Base-by-base conservation (phyloP, 2,329 filamentous ascomycete species). In the Fusarium siculi region DNA sequence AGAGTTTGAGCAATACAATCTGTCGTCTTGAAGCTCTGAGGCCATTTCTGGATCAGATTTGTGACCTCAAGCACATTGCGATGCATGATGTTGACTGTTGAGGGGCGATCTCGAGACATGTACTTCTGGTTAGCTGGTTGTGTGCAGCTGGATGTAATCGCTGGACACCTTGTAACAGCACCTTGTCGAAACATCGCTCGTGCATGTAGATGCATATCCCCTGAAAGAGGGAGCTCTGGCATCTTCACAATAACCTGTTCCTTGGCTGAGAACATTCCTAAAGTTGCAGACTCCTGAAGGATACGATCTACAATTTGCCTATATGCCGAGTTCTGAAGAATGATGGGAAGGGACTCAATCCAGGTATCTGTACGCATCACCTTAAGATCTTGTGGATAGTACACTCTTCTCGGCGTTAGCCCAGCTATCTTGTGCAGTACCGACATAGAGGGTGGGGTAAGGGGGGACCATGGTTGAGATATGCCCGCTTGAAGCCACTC, bases 401-500 rank as follows among this genome's bases (percentile, higher is more conserved):
- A 85, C 2, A 78, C 75, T 25, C 80, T 70, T 14, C 21, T 53
- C n/a, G 81, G 73, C 39, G 76, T 74, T 66, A 87, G 43, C 15
- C 55, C 37, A 5, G 74, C 60, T 34, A 78, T 74, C 3, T 14
- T 53, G 25, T 34, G 36, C 28, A 77, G 39, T 12, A 73, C 39
- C 3, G 3, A 10, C 28, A 74, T 32, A 9, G 72, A 55, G 30
- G 54, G 54, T 1, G 47, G 30, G 4, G 50, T 55, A 1, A 87
- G 57, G 3, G 83, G 80, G 0, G 66, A 74, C 86, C 86, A 89
- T 2, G 87, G 86, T 43, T 87, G 86, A 39, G 85, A 87, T 18
- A 80, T 80, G 0, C 86, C 88, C 0, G 88, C 88, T 21, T 80
- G 76, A 1, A 92, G 80, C 55, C 83, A 84, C 4, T 83, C 78